Base-by-base conservation (phyloP, 2,329 filamentous ascomycete species). In the Monilinia aucupariae region DNA sequence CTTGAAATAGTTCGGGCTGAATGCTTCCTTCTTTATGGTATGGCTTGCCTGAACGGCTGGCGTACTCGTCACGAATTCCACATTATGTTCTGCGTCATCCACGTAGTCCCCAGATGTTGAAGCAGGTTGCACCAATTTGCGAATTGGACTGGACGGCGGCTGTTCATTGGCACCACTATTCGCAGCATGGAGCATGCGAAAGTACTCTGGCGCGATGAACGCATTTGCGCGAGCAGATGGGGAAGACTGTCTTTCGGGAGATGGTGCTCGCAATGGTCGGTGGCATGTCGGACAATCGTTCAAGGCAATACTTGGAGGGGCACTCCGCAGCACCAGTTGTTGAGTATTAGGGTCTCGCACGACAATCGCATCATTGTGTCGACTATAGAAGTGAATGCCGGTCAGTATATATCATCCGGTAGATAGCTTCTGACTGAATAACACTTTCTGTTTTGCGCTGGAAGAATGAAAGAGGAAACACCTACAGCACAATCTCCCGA, bases 121-220 rank as follows among this genome's bases (percentile, higher is more conserved):
- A 13, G 69, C 71, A 48, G 71, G 72, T 37, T 73, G 64, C 6
- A 72, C 73, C 7, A 75, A 75, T 58, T 83, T 78, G 50, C 83
- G 79, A 55, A 86, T 78, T 0, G 83, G 82, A 64, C 80, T 84
- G 13, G 81, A 76, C 0, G 81, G 79, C 10, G 75, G 74, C 39
- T 74, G 59, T 7, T 71, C 79, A 73, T 76, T 80, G 75, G 75
- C 78, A 74, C 75, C 80, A 76, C 75, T 73, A 69, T 77, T 69
- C 71, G 78, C 61, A 80, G 81, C 59, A 78, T 85, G 89, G 48
- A 99, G 86, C 89, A 97, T 92, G 71, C 91, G 91, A 76, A 99
- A 99, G 79, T 99, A 99, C 59, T 92, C 86, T 2, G 92, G 92
- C 71, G 92, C 88, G 69, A 97, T 89, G 73, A 92, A 97, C 63